These are phyloP conservation scores for Saccharomycopsis guyanensis DNA, from an alignment of 805 yeast species.

Conservation along the genomic window DNA sequence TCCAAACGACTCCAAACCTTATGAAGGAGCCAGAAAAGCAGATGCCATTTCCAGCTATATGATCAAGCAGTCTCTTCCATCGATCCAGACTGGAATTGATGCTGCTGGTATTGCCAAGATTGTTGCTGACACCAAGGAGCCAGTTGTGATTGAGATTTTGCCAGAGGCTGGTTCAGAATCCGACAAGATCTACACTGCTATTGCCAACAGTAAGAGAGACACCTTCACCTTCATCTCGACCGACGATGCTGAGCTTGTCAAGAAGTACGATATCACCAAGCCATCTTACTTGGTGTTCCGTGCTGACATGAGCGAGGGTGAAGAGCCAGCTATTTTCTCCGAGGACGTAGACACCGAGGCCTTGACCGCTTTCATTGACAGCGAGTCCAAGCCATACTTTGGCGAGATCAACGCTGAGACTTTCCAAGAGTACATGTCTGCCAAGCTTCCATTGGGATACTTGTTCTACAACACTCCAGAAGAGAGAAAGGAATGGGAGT, in stretches of 20 bases:
- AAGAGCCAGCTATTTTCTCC: conserved; percentile 24
- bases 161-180: conserved; percentile 29
- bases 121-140: conserved; percentile 33
- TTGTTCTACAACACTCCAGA: conserved; percentile 70
- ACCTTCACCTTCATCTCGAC: conserved; percentile 29
- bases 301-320: conserved; percentile 27
- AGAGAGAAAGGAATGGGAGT: conserved; percentile 50
- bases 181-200: conserved; percentile 26
- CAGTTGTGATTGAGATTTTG: conserved; percentile 49
- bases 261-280: conserved; percentile 31
- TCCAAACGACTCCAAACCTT: conserved; percentile 37
- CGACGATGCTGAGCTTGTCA: conserved; percentile 33
- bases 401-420: conserved; percentile 83
- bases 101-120: conserved; percentile 43
- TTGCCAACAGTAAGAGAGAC: conserved; percentile 41
- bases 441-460: conserved; percentile 77
- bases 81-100: conserved; percentile 46
- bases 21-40: conserved; percentile 79
- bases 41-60: conserved; percentile 70
- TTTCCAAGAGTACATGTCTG: conserved; percentile 63
- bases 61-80: conserved; percentile 76
- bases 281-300: conserved; percentile 43
- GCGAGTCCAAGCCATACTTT: conserved; percentile 71
- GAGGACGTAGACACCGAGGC: conserved; percentile 28
- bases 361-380: conserved; percentile 42